Evolutionary conservation across 1,284 basidiomycete species (phyloP), one percentile per base, ranked within the genome.

Genomic region (Cerioporus squamosus): DNA sequence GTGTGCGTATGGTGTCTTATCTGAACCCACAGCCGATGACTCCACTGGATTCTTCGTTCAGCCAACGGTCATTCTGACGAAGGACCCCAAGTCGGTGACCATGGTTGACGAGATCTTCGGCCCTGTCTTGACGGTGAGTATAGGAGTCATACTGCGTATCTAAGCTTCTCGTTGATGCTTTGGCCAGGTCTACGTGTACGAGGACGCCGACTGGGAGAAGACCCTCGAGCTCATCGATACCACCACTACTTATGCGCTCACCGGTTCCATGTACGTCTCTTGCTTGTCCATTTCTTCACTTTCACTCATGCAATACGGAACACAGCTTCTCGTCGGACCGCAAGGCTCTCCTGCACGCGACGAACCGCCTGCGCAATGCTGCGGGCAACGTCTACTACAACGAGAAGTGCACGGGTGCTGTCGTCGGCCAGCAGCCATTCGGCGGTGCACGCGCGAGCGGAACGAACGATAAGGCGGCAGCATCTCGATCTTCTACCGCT

Each of bases 101-200:
- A 94, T 99, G 87, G 86, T 85, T 31, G 94, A 98, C 69, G 97
- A 99, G 78, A 93, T 99, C 70, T 98, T 99, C 68, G 97, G 97
- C 4, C 97, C 97, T 38, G 96, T 99, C 52, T 74, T 98, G 60
- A 98, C 97, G 39, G 93, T 94, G 67, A 69, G 81, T 22, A 26
- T 36, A 10, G 4, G 36, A 5, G 20, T 10, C 12, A 12, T 42
- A n/a, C 53, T 7, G 18, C 20, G 17, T 14, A 14, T 18, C 12
- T 12, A 36, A 10, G 3, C 38, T 4, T 9, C 1, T 15, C 22
- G 12, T 29, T 59, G 43, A 60, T 31, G 5, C 17, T 2, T 5
- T 17, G 24, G 26, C 42, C 63, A 90, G 88, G 85, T 91, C 60
- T 97, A 87, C 75, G 88, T 95, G 18, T 97, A 91, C 71, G 86